These are phyloP conservation scores for Phanerochaete sordida DNA, from an alignment of 768 basidiomycete species.

Conservation along the genomic window DNA sequence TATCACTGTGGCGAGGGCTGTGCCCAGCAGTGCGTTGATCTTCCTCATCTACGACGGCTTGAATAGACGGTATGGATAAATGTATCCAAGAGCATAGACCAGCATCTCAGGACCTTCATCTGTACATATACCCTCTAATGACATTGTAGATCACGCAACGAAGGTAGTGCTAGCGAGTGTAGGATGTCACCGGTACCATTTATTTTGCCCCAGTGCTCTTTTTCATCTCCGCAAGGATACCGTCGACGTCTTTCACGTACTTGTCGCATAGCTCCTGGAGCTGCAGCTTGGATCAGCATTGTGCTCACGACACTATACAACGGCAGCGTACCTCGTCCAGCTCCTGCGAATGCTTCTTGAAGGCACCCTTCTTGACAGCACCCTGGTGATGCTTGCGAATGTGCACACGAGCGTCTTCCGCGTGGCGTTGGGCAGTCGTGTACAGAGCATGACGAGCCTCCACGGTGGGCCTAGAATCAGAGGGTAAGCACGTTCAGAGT, in stretches of 20 bases:
- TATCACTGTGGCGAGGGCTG: constrained; percentile 79
- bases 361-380: constrained; percentile 66
- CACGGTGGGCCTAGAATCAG: constrained; percentile 60
- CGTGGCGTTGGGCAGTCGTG: constrained; percentile 53
- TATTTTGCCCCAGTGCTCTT: constrained; percentile 41
- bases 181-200: background rate
- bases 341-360: constrained; percentile 64
- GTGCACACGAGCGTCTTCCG: constrained; percentile 74
- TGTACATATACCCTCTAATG: constrained; percentile 4
- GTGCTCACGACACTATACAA: background rate
- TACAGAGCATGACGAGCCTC: constrained; percentile 61
- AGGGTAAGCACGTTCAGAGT: background rate
- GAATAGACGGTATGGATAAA: constrained; percentile 45
- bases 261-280: constrained; percentile 72
- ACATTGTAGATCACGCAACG: background rate
- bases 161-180: background rate
- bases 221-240: constrained; percentile 58
- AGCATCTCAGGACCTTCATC: background rate
- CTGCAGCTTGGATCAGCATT: constrained; percentile 34
- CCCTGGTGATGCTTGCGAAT: constrained; percentile 68
- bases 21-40: constrained; percentile 89
- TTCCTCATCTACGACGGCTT: constrained; percentile 90
- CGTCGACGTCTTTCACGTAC: constrained; percentile 63
- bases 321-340: constrained; percentile 56
- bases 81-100: background rate